Conservation (phyloP, 352 stramenopile genomes). For the Phytophthora vignae region DNA sequence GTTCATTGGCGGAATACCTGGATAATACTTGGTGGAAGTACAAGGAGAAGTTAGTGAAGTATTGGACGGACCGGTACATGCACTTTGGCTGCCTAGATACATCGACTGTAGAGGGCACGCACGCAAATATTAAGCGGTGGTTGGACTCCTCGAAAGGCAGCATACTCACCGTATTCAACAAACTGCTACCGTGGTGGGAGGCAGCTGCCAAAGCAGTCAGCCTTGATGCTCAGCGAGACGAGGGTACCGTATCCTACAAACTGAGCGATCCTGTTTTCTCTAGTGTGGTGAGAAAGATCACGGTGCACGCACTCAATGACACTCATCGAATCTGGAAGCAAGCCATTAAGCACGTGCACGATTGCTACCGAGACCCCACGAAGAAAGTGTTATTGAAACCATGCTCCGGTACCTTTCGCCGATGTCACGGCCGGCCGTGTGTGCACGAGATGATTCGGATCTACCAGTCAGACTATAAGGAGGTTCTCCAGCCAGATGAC, state of each 20-base stretch:
- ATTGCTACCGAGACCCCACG: not conserved
- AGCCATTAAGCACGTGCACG: not conserved
- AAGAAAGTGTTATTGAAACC: not conserved
- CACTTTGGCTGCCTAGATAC: too few relatives aligned
- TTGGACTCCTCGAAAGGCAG: too few relatives aligned
- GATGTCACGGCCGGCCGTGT: not conserved
- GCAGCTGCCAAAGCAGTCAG: not conserved
- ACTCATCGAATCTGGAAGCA: not conserved
- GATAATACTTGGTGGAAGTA: too few relatives aligned
- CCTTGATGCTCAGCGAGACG: not conserved
- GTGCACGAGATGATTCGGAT: not conserved
- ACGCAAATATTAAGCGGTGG: too few relatives aligned
- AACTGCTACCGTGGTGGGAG: constrained; percentile 7
- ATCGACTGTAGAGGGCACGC: too few relatives aligned
- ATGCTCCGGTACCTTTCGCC: not conserved
- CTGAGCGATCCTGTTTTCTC: not conserved
- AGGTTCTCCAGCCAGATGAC: not conserved
- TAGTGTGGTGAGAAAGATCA: not conserved
- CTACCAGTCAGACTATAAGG: not conserved
- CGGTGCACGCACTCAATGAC: not conserved
- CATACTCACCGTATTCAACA: not conserved
- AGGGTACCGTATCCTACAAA: not conserved
- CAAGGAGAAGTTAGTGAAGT: too few relatives aligned
- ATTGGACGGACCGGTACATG: too few relatives aligned
- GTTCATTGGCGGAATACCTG: too few relatives aligned